Evolutionary conservation across 352 stramenopile genomes (phyloP), one percentile per base, ranked within the genome.

Genomic region (Aphanomyces astaci): DNA sequence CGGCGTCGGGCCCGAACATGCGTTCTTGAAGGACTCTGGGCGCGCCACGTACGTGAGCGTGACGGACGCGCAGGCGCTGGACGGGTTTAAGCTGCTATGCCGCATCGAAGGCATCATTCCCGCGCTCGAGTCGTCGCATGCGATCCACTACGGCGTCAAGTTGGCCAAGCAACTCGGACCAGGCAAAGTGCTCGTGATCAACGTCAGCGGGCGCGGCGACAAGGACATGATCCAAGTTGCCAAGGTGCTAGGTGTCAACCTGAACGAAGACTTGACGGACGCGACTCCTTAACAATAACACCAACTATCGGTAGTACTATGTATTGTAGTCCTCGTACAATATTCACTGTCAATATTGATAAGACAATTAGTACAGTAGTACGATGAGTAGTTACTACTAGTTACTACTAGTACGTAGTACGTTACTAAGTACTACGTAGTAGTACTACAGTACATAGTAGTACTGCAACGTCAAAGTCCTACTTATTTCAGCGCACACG

Each of bases 201-300:
- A 98, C 78, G 87, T 99, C 70, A 98, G 93, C 81, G 97, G 97
- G 24, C 90, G 97, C 46, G 96, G 97, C 51, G 97, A 99, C 81
- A 99, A 99, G 86, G 96, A 99, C 77, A 99, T 99, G 96, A 86
- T 98, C 30, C 96, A 98, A 72, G 91, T 99, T 27, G 96, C 97
- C 30, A 97, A 95, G 74, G 94, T 97, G 55, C 89, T 98, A 66
- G 93, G 94, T 31, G 92, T 99, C 9, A 92, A 98, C 79, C 74
- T 93, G 33, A 75, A 90, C 73, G 82, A 89, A 39, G 84, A 93
- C 64, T 76, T 93, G 62, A 93, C 84, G n/a, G 81, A 92, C 66
- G 22, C 31, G 7, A 30, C 49, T n/a, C 39, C 62, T n/a, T 68
- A 68, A 60, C 11, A 59, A 59, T 46, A 46, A 17, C 39, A 46